Percentiles rank a stretch among this genome's conserved stretches.
Evolutionary conservation across 2,329 filamentous ascomycete species (phyloP).

Genomic region (Colletotrichum tabaci): DNA sequence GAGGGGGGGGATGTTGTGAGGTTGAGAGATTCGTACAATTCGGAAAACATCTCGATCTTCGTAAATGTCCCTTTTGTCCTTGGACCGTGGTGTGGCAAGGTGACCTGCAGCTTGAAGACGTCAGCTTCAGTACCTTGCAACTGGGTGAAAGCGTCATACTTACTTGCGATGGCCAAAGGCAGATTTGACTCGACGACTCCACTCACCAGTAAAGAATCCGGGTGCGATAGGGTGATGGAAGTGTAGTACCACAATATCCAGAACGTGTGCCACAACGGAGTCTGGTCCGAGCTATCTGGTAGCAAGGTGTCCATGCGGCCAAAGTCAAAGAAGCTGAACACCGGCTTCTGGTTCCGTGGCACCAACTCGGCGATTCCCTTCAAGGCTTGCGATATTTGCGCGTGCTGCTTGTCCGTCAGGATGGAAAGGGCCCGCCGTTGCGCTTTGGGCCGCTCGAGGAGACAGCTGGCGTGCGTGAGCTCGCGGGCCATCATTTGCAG

Average conservation of each 20-base stretch:
- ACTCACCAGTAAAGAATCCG: slow-evolving; percentile 22
- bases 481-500: slow-evolving; percentile 32
- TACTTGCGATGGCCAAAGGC: slow-evolving; percentile 24
- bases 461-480: slow-evolving; percentile 28
- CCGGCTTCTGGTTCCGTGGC: slow-evolving; percentile 15
- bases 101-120: slow-evolving; percentile 9
- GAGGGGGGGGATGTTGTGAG: too few relatives aligned
- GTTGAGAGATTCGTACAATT: slow-evolving; percentile 4
- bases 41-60: slow-evolving; percentile 24
- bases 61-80: slow-evolving; percentile 30
- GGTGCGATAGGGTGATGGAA: slow-evolving; percentile 26
- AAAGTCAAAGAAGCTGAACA: slow-evolving; percentile 32
- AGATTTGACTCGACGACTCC: slow-evolving; percentile 31
- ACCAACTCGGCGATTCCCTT: slow-evolving; percentile 28
- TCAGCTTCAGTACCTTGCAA: neutral
- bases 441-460: slow-evolving; percentile 19
- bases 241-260: slow-evolving; percentile 34
- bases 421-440: slow-evolving; percentile 25
- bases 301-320: slow-evolving; percentile 24
- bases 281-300: slow-evolving; percentile 11
- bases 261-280: slow-evolving; percentile 32
- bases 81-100: slow-evolving; percentile 17
- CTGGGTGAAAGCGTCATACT: neutral
- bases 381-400: slow-evolving; percentile 21
- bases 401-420: slow-evolving; percentile 29